Percentiles rank a stretch among this genome's conserved stretches.
Evolutionary conservation across 768 basidiomycete species (phyloP).

Genomic region (Hemileccinum rubropunctum): DNA sequence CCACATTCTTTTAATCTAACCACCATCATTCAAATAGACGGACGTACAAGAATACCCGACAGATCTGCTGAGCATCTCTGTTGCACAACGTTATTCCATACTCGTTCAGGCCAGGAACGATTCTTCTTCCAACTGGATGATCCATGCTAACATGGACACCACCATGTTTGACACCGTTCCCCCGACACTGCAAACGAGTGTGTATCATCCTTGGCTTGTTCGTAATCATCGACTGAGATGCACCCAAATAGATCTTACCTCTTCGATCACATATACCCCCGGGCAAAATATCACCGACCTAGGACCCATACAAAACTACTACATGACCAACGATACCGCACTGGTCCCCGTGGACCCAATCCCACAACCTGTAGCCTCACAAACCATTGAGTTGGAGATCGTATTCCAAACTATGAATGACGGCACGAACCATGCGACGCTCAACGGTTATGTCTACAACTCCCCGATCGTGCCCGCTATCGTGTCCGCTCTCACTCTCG

Average conservation of each 20-base stretch:
- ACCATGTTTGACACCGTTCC: conserved; percentile 89
- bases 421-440: conserved; percentile 81
- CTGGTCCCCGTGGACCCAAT: conserved; percentile 61
- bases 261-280: conserved; percentile 73
- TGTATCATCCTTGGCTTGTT: conserved; percentile 24
- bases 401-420: conserved; percentile 83
- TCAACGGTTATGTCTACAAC: conserved; percentile 70
- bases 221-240: not conserved
- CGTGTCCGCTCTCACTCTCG: conserved; percentile 75
- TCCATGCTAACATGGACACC: conserved; percentile 89
- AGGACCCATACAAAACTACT: conserved; percentile 54
- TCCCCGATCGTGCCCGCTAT: conserved; percentile 70
- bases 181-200: conserved; percentile 68
- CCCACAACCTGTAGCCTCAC: conserved; percentile 49
- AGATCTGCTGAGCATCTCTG: conserved; percentile 70
- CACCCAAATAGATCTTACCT: conserved; percentile 62
- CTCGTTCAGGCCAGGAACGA: conserved; percentile 91
- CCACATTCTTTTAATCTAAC: not conserved
- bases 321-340: conserved; percentile 60
- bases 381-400: conserved; percentile 67
- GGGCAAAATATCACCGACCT: conserved; percentile 50
- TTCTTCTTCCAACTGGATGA: conserved; percentile 77
- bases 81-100: conserved; percentile 91
- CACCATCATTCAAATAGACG: conserved; percentile 40
- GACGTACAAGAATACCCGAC: conserved; percentile 75